phyloP scores from a whole-genome alignment of 1,284 basidiomycete genomes.

The Microbotryum silenes-acaulis region DNA sequence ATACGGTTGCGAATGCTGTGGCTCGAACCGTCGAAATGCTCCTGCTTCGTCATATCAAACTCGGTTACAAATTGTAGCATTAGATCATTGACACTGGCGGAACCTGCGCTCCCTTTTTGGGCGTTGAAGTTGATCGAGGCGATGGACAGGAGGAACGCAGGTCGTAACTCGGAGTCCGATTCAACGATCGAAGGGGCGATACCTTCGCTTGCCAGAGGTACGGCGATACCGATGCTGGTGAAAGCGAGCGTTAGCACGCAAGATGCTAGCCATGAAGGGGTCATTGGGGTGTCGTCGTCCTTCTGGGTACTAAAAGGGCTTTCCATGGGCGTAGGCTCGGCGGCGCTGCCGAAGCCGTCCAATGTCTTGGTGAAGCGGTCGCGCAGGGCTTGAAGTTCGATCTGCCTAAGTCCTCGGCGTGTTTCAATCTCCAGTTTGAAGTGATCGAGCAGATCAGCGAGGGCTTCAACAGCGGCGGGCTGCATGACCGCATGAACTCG shows the following conservation, averaged over 20 bases:
- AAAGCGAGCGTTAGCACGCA: slow-evolving; percentile 59
- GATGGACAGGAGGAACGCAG: slow-evolving; percentile 76
- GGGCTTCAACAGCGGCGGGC: slow-evolving; percentile 75
- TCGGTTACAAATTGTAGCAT: slow-evolving; percentile 76
- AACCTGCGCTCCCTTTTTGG: slow-evolving; percentile 66
- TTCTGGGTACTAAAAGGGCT: too few species aligned
- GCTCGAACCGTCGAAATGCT: slow-evolving; percentile 62
- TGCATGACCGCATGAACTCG: slow-evolving; percentile 87
- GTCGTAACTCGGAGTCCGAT: slow-evolving; percentile 46
- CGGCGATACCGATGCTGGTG: slow-evolving; percentile 69
- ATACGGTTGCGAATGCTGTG: slow-evolving; percentile 69
- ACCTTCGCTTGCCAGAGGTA: slow-evolving; percentile 51
- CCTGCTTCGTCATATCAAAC: slow-evolving; percentile 62
- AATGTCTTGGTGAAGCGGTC: slow-evolving; percentile 64
- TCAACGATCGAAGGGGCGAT: slow-evolving; percentile 42
- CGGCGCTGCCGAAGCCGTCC: slow-evolving; percentile 36
- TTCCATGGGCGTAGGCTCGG: not conserved
- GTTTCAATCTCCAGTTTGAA: slow-evolving; percentile 70
- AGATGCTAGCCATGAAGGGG: slow-evolving; percentile 55
- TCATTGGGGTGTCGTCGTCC: slow-evolving; percentile 27
- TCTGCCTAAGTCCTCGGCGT: slow-evolving; percentile 61
- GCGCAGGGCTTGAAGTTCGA: slow-evolving; percentile 71
- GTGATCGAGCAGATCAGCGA: slow-evolving; percentile 77
- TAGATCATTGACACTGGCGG: slow-evolving; percentile 61
- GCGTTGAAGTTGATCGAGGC: slow-evolving; percentile 63